Evolutionary conservation across 805 yeast species (phyloP).

Genomic region (Teunomyces gatunensis): DNA sequence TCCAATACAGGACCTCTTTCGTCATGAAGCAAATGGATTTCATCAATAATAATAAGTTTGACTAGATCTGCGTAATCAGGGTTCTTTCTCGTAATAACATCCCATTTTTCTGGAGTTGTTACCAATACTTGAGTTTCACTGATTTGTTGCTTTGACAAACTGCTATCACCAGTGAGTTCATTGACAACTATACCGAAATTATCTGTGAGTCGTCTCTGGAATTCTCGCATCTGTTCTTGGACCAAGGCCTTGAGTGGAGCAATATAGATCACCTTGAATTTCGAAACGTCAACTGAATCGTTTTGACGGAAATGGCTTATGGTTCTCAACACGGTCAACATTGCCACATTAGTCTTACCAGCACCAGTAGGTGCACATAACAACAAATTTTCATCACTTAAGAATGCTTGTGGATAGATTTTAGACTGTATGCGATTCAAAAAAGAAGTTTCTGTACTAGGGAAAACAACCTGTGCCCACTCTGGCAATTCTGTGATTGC

Average conservation of each 20-base stretch:
- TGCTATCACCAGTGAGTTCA: conserved; percentile 89
- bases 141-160: conserved; percentile 72
- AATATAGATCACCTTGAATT: conserved; percentile 78
- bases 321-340: conserved; percentile 70
- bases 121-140: conserved; percentile 77
- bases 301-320: conserved; percentile 50
- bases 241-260: conserved; percentile 95
- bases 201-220: conserved; percentile 59
- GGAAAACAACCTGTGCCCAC: conserved; percentile 82
- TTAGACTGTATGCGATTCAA: conserved; percentile 83
- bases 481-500: conserved; percentile 64
- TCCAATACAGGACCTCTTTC: conserved; percentile 95
- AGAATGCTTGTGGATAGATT: conserved; percentile 76
- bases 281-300: conserved; percentile 42
- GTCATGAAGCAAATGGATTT: conserved; percentile 88
- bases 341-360: conserved; percentile 96
- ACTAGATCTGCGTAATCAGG: conserved; percentile 64
- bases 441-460: conserved; percentile 57
- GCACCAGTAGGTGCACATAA: conserved; percentile 99
- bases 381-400: conserved; percentile 65
- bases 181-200: conserved; percentile 69
- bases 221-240: conserved; percentile 90
- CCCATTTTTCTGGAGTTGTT: conserved; percentile 98
- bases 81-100: conserved; percentile 83
- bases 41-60: conserved; percentile 78